Conservation (phyloP, 2,329 filamentous ascomycete species). For the Pestalotiopsis sp. region DNA sequence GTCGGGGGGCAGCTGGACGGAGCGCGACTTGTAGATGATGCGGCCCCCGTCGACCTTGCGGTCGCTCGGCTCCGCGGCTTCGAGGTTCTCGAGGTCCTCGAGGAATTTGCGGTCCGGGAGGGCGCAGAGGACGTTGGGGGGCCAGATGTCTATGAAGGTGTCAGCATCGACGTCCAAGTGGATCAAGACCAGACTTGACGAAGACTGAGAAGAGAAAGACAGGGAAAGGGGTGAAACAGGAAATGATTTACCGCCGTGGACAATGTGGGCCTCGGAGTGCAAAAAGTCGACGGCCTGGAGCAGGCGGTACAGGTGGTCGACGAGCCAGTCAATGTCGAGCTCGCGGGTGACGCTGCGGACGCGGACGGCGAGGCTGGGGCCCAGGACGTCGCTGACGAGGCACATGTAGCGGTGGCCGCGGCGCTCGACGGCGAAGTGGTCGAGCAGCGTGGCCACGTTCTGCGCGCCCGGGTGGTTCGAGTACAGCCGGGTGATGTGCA, state of each 20-base stretch:
- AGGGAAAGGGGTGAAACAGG: neutral
- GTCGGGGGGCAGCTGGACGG: neutral
- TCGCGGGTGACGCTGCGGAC: conserved; percentile 1
- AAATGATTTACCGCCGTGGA: conserved; percentile 20
- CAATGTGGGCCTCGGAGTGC: conserved; percentile 18
- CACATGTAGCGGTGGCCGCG: neutral
- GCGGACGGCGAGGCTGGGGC: neutral
- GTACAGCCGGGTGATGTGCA: conserved; percentile 19
- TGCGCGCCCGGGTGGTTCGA: conserved; percentile 19
- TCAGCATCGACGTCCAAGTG: too few relatives aligned
- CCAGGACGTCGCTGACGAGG: neutral
- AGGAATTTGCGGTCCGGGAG: neutral
- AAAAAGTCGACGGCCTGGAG: conserved; percentile 23
- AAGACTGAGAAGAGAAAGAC: neutral
- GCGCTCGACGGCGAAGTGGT: conserved; percentile 1
- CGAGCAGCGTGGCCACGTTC: conserved; percentile 20
- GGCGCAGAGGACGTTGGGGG: conserved; percentile 9
- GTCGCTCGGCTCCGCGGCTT: neutral
- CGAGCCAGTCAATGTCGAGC: conserved; percentile 23
- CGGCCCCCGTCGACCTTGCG: conserved; percentile 3
- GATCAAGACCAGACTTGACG: too few relatives aligned
- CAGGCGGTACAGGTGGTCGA: conserved; percentile 24
- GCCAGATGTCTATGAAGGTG: neutral
- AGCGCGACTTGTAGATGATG: conserved; percentile 4
- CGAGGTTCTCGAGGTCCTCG: conserved; percentile 7